Conservation (phyloP, 2,329 filamentous ascomycete species). For the Ambrosiella cleistominuta region DNA sequence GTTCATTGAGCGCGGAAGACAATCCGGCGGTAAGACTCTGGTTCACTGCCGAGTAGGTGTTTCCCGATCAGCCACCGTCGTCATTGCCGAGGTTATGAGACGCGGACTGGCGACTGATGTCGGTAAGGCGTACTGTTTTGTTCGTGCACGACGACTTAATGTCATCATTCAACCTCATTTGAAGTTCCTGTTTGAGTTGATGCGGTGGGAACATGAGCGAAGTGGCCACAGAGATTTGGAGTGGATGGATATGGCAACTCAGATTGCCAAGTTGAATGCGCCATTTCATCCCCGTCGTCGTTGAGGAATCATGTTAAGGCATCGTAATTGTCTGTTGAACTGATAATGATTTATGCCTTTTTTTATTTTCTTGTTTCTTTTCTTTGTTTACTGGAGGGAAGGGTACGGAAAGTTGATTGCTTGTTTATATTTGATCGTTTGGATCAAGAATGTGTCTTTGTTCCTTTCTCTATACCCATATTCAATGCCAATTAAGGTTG, state of each 20-base stretch:
- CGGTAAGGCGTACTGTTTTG: constrained; percentile 87
- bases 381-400: no score
- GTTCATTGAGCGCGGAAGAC: constrained; percentile 45
- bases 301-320: no score
- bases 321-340: no score
- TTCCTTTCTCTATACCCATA: no score
- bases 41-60: constrained; percentile 96
- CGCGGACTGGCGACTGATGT: constrained; percentile 56
- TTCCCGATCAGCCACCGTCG: constrained; percentile 88
- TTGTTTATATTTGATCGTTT: no score
- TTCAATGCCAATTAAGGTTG: no score
- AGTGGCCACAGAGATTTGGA: constrained; percentile 53
- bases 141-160: constrained; percentile 78
- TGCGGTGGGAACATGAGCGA: constrained; percentile 79
- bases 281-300: constrained; percentile 38
- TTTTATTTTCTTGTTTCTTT: no score
- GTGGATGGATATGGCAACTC: constrained; percentile 73
- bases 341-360: no score
- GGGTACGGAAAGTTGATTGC: no score
- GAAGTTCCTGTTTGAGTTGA: constrained; percentile 80
- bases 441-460: no score
- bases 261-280: constrained; percentile 90
- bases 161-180: constrained; percentile 97
- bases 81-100: constrained; percentile 97
- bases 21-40: constrained; percentile 37